Evolutionary conservation across 805 yeast species (phyloP).

Genomic region (Spathaspora girioi): DNA sequence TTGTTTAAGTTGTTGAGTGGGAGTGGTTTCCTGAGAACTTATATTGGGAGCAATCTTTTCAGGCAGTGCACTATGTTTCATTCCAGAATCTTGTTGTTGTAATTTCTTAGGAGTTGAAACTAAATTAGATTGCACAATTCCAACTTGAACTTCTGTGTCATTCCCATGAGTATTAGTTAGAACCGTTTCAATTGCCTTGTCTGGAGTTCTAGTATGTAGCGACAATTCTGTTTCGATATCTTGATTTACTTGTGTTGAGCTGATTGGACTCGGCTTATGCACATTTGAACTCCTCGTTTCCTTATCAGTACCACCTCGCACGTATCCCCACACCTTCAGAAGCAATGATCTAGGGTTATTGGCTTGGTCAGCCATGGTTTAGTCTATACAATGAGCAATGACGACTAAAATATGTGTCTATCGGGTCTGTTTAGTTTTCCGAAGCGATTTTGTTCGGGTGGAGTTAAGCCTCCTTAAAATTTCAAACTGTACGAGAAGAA

Average conservation of each 20-base stretch:
- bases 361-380: not conserved
- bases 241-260: not conserved
- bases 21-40: too few relatives aligned
- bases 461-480: too few relatives aligned
- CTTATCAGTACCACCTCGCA: not conserved
- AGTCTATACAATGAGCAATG: not conserved
- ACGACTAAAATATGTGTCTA: too few relatives aligned
- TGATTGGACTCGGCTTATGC: not conserved
- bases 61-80: too few relatives aligned
- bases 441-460: not conserved
- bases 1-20: too few relatives aligned
- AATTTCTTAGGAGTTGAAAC: too few relatives aligned
- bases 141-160: too few relatives aligned
- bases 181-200: not conserved
- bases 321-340: not conserved
- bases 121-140: too few relatives aligned
- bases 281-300: not conserved
- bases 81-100: too few relatives aligned
- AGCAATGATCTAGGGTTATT: not conserved
- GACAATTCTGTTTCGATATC: not conserved
- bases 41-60: too few relatives aligned
- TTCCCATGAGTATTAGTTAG: not conserved
- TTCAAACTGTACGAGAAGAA: too few relatives aligned
- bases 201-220: not conserved
- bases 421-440: not conserved